Conservation (phyloP, 2,329 filamentous ascomycete genomes). For the Nemania diffusa region DNA sequence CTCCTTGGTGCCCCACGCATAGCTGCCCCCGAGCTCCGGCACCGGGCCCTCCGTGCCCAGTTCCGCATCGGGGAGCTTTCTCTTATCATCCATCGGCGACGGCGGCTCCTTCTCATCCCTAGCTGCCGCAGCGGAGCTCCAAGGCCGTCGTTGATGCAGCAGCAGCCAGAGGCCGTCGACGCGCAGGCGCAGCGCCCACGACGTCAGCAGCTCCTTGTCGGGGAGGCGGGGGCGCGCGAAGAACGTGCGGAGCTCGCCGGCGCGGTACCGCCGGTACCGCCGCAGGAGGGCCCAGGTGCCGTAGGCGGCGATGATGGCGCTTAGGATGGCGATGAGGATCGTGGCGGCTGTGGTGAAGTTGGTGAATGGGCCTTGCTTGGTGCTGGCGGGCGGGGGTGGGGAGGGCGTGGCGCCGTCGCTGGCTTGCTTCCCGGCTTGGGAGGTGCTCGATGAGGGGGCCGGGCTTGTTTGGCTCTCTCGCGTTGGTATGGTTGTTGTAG, state of each 20-base stretch:
- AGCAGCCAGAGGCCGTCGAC: too few relatives aligned
- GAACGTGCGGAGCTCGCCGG: slow-evolving; percentile 22
- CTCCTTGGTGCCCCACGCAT: slow-evolving; percentile 39
- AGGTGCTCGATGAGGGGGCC: background rate
- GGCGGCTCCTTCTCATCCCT: background rate
- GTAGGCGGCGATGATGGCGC: slow-evolving; percentile 38
- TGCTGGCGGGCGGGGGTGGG: background rate
- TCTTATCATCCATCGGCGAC: background rate
- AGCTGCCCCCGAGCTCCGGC: slow-evolving; percentile 38
- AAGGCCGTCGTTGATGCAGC: too few relatives aligned
- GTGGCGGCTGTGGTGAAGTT: slow-evolving; percentile 39
- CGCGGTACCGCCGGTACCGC: slow-evolving; percentile 40
- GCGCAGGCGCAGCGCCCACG: slow-evolving; percentile 4
- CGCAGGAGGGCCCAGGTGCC: slow-evolving; percentile 28
- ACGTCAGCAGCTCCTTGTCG: background rate
- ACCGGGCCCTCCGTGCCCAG: slow-evolving; percentile 43
- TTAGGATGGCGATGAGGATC: slow-evolving; percentile 40
- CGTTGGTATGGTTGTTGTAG: background rate
- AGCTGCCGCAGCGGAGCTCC: too few relatives aligned
- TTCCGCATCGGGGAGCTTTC: slow-evolving; percentile 39
- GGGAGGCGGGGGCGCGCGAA: slow-evolving; percentile 17
- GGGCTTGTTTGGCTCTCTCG: slow-evolving; percentile 7
- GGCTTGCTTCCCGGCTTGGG: background rate
- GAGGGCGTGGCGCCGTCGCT: background rate
- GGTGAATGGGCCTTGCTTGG: background rate